These are phyloP conservation scores for Agaricus blazei DNA, from an alignment of 768 basidiomycete genomes.

Conservation along the genomic window DNA sequence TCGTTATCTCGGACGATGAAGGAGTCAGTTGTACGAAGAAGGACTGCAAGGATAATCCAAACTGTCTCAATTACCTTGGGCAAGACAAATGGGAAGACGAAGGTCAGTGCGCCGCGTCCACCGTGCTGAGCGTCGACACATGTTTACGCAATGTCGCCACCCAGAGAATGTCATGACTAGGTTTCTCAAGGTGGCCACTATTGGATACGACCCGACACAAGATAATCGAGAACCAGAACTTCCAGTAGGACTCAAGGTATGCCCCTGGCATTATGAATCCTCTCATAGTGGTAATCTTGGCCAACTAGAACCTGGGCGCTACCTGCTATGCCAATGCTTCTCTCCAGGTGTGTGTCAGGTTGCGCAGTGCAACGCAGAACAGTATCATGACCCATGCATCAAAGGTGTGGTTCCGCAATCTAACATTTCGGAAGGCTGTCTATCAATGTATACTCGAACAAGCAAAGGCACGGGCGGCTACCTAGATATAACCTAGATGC, in stretches of 20 bases:
- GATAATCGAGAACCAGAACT: conserved; percentile 43
- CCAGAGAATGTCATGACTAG: conserved; percentile 44
- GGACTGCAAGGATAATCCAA: conserved; percentile 69
- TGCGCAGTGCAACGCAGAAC: not conserved
- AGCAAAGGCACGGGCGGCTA: conserved; percentile 27
- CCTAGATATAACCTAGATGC: not conserved
- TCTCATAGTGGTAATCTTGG: not conserved
- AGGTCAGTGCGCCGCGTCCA: conserved; percentile 34
- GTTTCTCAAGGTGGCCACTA: conserved; percentile 46
- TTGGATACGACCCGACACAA: conserved; percentile 52
- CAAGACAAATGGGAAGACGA: conserved; percentile 77
- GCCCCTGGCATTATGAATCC: conserved; percentile 7
- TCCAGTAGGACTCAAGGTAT: conserved; percentile 77
- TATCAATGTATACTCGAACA: conserved; percentile 68
- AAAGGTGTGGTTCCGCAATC: conserved; percentile 90
- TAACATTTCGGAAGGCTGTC: conserved; percentile 76
- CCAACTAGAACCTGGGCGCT: conserved; percentile 81
- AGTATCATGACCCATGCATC: not conserved
- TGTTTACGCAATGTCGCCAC: not conserved
- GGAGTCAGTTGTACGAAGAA: conserved; percentile 49
- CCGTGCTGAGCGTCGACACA: not conserved
- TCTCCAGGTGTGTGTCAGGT: conserved; percentile 56
- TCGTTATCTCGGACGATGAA: conserved; percentile 70
- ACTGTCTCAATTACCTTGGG: conserved; percentile 85
- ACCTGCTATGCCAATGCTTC: conserved; percentile 98